These are phyloP conservation scores for Naegleria gruberi DNA, from an alignment of 208 protist species.

Conservation along the genomic window DNA sequence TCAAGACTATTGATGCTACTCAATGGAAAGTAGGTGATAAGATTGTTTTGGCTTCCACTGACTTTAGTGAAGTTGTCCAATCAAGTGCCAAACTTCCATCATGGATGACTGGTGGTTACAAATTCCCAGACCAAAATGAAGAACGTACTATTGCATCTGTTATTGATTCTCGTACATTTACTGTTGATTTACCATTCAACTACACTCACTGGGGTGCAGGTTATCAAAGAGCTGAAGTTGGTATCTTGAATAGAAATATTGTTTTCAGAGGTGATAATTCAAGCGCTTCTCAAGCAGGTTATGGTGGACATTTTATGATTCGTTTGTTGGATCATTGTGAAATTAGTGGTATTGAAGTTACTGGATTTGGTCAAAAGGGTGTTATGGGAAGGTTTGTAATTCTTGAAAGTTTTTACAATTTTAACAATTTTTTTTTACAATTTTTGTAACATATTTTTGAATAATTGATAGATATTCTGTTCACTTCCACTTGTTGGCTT, in stretches of 20 bases:
- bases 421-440: too few relatives aligned
- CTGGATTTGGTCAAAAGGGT: not conserved
- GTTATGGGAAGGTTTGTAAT: not conserved
- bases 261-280: not conserved
- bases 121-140: not conserved
- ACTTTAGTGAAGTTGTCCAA: not conserved
- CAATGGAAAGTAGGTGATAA: not conserved
- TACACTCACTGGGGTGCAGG: not conserved
- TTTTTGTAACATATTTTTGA: too few relatives aligned
- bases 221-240: not conserved
- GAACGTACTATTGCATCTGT: not conserved
- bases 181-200: not conserved
- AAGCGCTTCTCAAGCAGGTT: not conserved
- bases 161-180: not conserved
- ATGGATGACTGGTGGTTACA: not conserved
- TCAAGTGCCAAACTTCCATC: not conserved
- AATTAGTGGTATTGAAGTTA: not conserved
- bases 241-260: not conserved
- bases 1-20: not conserved
- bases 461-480: too few relatives aligned
- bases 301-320: conserved; percentile 3
- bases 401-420: too few relatives aligned
- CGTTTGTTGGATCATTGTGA: too few relatives aligned
- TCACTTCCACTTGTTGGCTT: too few relatives aligned
- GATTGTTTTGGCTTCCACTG: not conserved